Base-by-base conservation (phyloP, 2,329 filamentous ascomycete genomes). In the Ophiostoma ulmi region DNA sequence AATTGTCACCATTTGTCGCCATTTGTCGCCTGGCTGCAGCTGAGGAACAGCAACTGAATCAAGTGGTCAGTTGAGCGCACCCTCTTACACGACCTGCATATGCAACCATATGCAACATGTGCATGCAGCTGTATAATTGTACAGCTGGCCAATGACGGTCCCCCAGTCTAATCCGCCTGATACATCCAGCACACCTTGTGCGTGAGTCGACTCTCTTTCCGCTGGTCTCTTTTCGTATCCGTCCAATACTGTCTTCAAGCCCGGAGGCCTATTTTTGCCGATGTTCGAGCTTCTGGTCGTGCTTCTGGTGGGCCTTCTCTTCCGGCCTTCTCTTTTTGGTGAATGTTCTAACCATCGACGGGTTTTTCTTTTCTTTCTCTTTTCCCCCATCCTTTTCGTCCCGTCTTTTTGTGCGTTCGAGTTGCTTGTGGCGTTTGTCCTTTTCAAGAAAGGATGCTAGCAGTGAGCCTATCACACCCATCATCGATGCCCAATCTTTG, bases 81-180 rank as follows among this genome's bases (percentile, higher is more conserved):
- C 71, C 69, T 72, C 69, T 69, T 63, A 64, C 61, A 69, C 67
- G 67, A 67, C 64, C 70, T 72, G 72, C 72, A 73, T 69, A 44
- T 67, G 65, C 65, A 67, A 11, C 36, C 72, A 73, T 69, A 44
- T 67, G 65, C 65, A 67, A 11, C n/a, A 14, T 31, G 36, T 67
- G 65, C 65, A 67, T 67, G 65, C 65, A 48, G 65, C 65, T 31
- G 65, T 48, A 67, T 22, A 48, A 11, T 20, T 38, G 67, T 70
- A 72, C 68, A 52, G 69, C 71, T 41, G 38, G 70, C 75, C 74
- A 75, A 75, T 75, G 65, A 69, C 39, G 26, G 13, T 39, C 71
- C 14, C 11, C 70, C 70, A 68, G 66, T 70, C 44, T 67, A 73
- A 74, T 66, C 72, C 74, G 73, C 74, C 73, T 74, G 73, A 75